These are phyloP conservation scores for Rhizopus stolonifer DNA, from an alignment of 371 early-diverging fungal species.

Conservation along the genomic window DNA sequence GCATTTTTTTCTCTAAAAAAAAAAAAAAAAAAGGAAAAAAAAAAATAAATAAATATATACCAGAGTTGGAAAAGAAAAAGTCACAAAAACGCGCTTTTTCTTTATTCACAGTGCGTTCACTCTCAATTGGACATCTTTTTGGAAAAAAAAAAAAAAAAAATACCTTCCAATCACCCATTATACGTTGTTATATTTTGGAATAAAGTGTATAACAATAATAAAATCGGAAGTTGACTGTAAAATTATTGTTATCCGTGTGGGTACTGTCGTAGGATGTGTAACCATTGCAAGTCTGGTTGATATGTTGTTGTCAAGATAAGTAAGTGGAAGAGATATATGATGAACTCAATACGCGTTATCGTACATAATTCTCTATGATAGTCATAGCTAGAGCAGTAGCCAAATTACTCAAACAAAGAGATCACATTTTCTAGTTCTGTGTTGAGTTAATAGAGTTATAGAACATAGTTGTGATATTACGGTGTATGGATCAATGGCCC, in stretches of 20 bases:
- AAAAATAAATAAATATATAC: neutral
- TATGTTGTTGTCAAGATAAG: conserved; percentile 32
- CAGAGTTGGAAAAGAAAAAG: too few relatives aligned
- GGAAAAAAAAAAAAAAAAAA: too few relatives aligned
- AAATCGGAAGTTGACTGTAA: neutral
- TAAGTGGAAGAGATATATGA: conserved; percentile 15
- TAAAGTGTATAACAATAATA: neutral
- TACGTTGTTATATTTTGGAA: too few relatives aligned
- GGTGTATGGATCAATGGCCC: conserved; percentile 25
- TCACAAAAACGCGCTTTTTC: too few relatives aligned
- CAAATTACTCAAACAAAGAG: conserved; percentile 26
- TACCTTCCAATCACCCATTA: too few relatives aligned
- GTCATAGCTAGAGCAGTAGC: conserved; percentile 42
- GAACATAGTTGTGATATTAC: conserved; percentile 32
- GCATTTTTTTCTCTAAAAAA: too few relatives aligned
- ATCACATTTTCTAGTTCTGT: conserved; percentile 19
- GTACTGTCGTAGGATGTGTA: conserved; percentile 38
- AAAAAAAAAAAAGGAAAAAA: neutral
- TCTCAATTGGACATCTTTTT: too few relatives aligned
- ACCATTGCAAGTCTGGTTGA: conserved; percentile 40
- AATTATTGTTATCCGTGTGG: conserved; percentile 32
- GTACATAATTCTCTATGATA: conserved; percentile 37
- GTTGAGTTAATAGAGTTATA: too few relatives aligned
- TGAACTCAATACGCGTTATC: conserved; percentile 34
- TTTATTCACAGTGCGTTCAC: too few relatives aligned